These are phyloP conservation scores for Nematodospora anomalae DNA, from an alignment of 1,139 yeast species.

Conservation along the genomic window DNA sequence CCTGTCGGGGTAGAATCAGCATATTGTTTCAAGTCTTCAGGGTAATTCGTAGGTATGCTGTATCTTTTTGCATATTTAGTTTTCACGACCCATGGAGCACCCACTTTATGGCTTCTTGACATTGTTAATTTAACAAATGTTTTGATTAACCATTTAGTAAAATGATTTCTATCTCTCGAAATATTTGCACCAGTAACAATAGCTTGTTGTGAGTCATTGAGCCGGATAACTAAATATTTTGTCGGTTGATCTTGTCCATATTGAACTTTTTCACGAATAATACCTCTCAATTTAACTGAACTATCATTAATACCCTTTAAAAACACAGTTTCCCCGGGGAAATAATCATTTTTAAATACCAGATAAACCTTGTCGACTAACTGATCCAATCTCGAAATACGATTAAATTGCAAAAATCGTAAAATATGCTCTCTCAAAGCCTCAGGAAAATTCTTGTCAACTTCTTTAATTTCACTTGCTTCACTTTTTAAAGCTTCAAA, in stretches of 20 bases:
- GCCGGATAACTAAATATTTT: constrained; percentile 62
- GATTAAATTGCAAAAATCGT: constrained; percentile 77
- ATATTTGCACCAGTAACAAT: constrained; percentile 74
- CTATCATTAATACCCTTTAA: constrained; percentile 42
- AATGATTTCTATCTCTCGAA: constrained; percentile 78
- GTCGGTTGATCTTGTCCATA: constrained; percentile 55
- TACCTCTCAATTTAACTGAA: constrained; percentile 36
- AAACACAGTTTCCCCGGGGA: constrained; percentile 85
- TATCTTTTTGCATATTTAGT: constrained; percentile 65
- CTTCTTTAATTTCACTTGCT: constrained; percentile 60
- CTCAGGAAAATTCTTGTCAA: constrained; percentile 85
- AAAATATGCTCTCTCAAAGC: constrained; percentile 89
- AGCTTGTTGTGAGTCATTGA: constrained; percentile 55
- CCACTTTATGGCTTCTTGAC: constrained; percentile 77
- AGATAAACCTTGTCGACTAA: constrained; percentile 82
- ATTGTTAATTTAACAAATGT: constrained; percentile 86
- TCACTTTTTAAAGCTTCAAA: constrained; percentile 88
- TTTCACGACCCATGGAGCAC: constrained; percentile 98
- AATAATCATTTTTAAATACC: constrained; percentile 77
- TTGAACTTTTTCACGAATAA: constrained; percentile 48
- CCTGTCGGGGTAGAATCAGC: constrained; percentile 42
- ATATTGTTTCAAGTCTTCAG: constrained; percentile 50
- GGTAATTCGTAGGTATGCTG: constrained; percentile 58
- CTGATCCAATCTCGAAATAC: constrained; percentile 80
- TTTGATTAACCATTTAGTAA: constrained; percentile 86